Evolutionary conservation across 1,284 basidiomycete species (phyloP).

Genomic region (Salmacisia buchloeana): DNA sequence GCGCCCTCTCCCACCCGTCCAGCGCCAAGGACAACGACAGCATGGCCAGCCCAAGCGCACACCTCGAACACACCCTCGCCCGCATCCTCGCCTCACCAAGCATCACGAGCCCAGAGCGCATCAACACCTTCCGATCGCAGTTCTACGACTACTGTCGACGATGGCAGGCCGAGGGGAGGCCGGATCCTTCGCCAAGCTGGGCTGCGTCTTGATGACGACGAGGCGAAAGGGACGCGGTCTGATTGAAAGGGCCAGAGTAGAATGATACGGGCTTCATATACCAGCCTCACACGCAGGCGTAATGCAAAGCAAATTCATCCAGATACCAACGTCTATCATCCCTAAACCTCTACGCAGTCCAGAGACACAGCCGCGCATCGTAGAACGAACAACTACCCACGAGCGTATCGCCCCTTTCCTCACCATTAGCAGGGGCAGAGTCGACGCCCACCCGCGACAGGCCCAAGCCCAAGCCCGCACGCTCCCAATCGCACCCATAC

Average conservation of each 20-base stretch:
- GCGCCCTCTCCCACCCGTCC: neutral
- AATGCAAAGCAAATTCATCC: too few species aligned
- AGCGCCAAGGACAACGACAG: neutral
- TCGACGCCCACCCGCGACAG: constrained; percentile 28
- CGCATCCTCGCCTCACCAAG: too few species aligned
- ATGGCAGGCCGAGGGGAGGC: constrained; percentile 17
- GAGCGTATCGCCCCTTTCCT: constrained; percentile 54
- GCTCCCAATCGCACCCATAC: constrained; percentile 93
- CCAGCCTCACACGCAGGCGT: too few species aligned
- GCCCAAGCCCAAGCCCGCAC: constrained; percentile 4
- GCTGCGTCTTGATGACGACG: too few species aligned
- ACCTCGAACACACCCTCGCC: too few species aligned
- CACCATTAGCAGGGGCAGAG: constrained; percentile 3
- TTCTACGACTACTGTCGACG: constrained; percentile 23
- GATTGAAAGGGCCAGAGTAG: too few species aligned
- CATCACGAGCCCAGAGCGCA: neutral
- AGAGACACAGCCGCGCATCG: constrained; percentile 77
- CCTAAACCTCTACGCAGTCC: constrained; percentile 59
- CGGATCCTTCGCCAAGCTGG: too few species aligned
- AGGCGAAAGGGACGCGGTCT: too few species aligned
- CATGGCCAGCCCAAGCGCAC: too few species aligned
- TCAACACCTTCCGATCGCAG: neutral
- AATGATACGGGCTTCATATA: too few species aligned
- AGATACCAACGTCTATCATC: too few species aligned
- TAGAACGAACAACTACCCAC: constrained; percentile 95